Percentiles rank a stretch among this genome's conserved stretches.
These are phyloP conservation scores for Backusella mclennaniae DNA, from an alignment of 192 early-diverging fungal species.

Conservation along the genomic window DNA sequence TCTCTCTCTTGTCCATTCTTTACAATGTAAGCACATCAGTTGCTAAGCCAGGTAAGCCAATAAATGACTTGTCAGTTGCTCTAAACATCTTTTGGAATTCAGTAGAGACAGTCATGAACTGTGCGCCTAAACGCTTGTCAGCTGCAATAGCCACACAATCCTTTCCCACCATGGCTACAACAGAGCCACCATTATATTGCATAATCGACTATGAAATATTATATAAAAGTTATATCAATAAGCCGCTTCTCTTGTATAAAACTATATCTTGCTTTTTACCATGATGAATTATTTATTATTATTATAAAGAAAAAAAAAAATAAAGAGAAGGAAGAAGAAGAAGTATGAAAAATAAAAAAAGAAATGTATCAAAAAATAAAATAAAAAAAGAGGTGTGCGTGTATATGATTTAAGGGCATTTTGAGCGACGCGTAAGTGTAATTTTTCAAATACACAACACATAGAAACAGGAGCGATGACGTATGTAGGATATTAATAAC, in stretches of 20 bases:
- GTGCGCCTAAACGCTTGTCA: conserved; percentile 91
- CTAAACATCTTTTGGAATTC: conserved; percentile 95
- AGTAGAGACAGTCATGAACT: conserved; percentile 90
- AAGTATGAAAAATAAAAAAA: not conserved
- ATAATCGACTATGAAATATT: conserved; percentile 75
- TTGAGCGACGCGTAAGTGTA: not conserved
- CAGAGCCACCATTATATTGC: conserved; percentile 92
- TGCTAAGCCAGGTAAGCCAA: conserved; percentile 92
- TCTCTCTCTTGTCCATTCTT: not conserved
- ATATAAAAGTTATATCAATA: not conserved
- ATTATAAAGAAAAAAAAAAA: not conserved
- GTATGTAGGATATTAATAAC: not conserved
- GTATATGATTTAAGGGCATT: not conserved
- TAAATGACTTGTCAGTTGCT: conserved; percentile 80
- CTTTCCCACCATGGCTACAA: conserved; percentile 98
- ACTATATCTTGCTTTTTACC: not conserved
- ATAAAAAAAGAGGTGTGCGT: not conserved
- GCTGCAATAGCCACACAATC: conserved; percentile 97
- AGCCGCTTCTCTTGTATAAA: not conserved
- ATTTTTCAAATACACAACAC: not conserved
- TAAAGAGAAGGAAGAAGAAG: not conserved
- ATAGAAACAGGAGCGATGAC: not conserved
- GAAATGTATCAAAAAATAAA: not conserved
- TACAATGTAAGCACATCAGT: conserved; percentile 97
- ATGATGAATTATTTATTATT: conserved; percentile 5